Conservation (phyloP, 345 rosid species). For the Brassica rapa region DNA sequence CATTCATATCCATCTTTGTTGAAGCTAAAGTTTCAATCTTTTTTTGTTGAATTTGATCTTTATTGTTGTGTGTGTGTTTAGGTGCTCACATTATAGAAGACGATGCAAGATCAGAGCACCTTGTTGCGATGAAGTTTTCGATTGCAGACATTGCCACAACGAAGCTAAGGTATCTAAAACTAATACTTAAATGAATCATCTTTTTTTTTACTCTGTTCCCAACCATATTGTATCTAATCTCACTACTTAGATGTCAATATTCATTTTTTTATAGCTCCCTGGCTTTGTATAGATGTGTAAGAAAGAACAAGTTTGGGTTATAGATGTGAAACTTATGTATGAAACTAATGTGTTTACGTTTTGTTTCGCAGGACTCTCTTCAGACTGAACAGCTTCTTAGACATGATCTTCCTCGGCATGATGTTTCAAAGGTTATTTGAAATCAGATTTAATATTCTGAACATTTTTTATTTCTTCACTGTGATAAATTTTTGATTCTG, state of each 20-base stretch:
- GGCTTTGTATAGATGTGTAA: background rate
- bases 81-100: slow-evolving; percentile 85
- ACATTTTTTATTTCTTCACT: background rate
- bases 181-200: background rate
- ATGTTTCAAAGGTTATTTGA: slow-evolving; percentile 57
- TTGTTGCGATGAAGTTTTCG: slow-evolving; percentile 75
- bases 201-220: background rate
- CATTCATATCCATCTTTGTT: background rate
- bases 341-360: background rate
- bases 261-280: too few species aligned
- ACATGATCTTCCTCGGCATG: slow-evolving; percentile 82
- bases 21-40: background rate
- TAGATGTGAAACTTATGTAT: background rate
- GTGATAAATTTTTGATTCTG: background rate
- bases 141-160: slow-evolving; percentile 94
- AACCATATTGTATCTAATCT: too few species aligned
- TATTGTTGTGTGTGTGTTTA: slow-evolving; percentile 18
- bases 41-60: background rate
- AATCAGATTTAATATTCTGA: background rate
- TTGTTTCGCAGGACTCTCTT: slow-evolving; percentile 55
- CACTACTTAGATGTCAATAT: too few species aligned
- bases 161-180: slow-evolving; percentile 63
- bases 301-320: slow-evolving; percentile 1
- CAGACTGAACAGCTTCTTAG: slow-evolving; percentile 51
- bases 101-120: slow-evolving; percentile 86